Conservation (phyloP, 2,329 filamentous ascomycete genomes). For the Exophiala calicioides region DNA sequence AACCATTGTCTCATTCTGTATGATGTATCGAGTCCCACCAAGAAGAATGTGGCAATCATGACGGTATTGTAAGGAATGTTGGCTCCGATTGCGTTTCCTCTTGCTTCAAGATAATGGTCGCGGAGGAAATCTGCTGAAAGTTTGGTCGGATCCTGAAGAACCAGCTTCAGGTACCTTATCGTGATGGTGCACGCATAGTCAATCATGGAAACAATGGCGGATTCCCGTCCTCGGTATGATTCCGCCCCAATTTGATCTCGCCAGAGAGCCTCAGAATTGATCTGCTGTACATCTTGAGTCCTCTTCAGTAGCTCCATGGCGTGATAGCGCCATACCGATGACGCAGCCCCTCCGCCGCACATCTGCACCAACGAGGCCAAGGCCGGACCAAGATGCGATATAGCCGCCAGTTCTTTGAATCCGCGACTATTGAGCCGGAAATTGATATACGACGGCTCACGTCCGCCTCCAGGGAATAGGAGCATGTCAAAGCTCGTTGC, state of each 20-base stretch:
- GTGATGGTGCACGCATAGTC: background rate
- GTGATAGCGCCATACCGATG: background rate
- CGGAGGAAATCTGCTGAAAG: background rate
- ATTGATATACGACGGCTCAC: conserved; percentile 4
- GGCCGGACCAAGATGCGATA: background rate
- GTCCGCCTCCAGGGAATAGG: background rate
- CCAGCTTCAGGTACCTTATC: background rate
- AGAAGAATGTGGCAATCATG: conserved; percentile 3
- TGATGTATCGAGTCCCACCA: conserved; percentile 1
- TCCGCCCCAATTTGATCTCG: background rate
- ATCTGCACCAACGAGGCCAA: background rate
- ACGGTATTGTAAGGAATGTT: background rate
- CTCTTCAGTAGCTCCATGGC: background rate
- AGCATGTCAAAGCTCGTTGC: conserved; percentile 1
- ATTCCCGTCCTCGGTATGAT: background rate
- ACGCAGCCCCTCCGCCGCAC: background rate
- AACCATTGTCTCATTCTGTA: conserved; percentile 2
- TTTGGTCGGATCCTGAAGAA: background rate
- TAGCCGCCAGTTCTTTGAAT: conserved; percentile 2
- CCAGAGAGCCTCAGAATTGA: background rate
- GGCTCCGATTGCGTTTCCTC: background rate
- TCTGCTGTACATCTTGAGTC: background rate
- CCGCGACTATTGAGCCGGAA: conserved; percentile 3
- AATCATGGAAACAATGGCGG: background rate
- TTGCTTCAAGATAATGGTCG: conserved; percentile 1